Evolutionary conservation across 2,329 filamentous ascomycete species (phyloP).

Genomic region (Neoascochyta sp.): DNA sequence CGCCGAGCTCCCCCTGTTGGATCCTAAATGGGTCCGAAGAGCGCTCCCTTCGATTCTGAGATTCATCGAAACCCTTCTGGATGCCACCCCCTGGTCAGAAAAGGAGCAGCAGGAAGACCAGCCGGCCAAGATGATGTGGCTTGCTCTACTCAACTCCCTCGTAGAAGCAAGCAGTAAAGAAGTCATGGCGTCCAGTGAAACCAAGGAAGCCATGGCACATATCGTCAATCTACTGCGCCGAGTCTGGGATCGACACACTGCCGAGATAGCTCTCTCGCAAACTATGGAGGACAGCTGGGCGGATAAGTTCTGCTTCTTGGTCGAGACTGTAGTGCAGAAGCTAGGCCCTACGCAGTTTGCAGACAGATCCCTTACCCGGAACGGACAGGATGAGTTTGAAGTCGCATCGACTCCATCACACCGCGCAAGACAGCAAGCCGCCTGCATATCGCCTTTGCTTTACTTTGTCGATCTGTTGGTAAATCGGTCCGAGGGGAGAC

Average conservation of each 20-base stretch:
- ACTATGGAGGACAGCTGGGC: constrained; percentile 44
- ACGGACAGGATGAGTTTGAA: constrained; percentile 58
- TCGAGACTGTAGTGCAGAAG: constrained; percentile 49
- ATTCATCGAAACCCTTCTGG: constrained; percentile 54
- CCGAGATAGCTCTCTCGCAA: constrained; percentile 30
- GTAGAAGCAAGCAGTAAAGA: constrained; percentile 74
- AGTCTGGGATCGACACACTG: constrained; percentile 60
- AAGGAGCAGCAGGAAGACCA: constrained; percentile 35
- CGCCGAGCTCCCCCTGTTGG: constrained; percentile 77
- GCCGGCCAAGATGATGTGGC: constrained; percentile 59
- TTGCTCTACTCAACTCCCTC: constrained; percentile 59
- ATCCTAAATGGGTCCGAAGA: constrained; percentile 81
- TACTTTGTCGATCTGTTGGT: constrained; percentile 63
- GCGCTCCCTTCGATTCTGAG: constrained; percentile 65
- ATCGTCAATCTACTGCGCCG: constrained; percentile 66
- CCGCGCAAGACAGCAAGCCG: constrained; percentile 46
- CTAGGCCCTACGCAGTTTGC: constrained; percentile 51
- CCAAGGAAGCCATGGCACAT: constrained; percentile 71
- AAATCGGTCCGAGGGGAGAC: constrained; percentile 37
- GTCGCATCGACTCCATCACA: constrained; percentile 65
- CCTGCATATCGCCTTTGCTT: constrained; percentile 59
- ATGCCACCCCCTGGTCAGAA: constrained; percentile 46
- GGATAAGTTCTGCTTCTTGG: constrained; percentile 50
- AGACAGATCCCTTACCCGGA: constrained; percentile 49
- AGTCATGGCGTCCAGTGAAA: constrained; percentile 81